Evolutionary conservation across 108 stramenopile genomes (phyloP).

Genomic region (Conticribra weissflogii): DNA sequence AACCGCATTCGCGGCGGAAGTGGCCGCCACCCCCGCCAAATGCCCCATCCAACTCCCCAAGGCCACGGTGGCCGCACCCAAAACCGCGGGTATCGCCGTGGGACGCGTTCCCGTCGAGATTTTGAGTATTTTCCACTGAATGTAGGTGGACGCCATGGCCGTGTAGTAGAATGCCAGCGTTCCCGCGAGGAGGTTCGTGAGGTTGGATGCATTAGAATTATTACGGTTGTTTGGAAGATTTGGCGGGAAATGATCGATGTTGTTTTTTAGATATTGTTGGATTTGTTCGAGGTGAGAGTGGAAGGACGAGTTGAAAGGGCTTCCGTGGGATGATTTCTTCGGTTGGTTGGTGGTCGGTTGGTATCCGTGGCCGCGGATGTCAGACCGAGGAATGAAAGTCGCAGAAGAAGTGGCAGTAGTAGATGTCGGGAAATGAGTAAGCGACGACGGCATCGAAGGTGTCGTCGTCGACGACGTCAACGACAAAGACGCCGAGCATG

Average conservation of each 20-base stretch:
- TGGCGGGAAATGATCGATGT: not conserved
- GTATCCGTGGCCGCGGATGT: not conserved
- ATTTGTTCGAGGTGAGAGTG: not conserved
- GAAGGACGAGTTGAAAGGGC: not conserved
- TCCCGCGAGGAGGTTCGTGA: slow-evolving; percentile 7
- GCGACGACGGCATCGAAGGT: too few relatives aligned
- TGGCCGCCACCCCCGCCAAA: slow-evolving; percentile 36
- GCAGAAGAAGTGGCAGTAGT: not conserved
- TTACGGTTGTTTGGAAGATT: not conserved
- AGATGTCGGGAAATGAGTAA: not conserved
- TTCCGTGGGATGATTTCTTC: not conserved
- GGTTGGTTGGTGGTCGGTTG: not conserved
- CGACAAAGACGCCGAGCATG: too few relatives aligned
- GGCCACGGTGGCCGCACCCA: slow-evolving; percentile 70
- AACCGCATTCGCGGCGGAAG: slow-evolving; percentile 1
- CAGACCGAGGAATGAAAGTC: not conserved
- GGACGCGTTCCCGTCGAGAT: slow-evolving; percentile 74
- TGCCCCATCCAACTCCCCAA: slow-evolving; percentile 68
- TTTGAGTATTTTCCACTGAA: slow-evolving; percentile 60
- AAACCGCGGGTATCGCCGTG: slow-evolving; percentile 45
- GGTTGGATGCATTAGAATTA: too few relatives aligned
- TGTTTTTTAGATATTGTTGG: slow-evolving; percentile 2
- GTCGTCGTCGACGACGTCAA: too few relatives aligned
- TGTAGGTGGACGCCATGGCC: not conserved
- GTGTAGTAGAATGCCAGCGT: slow-evolving; percentile 5